A percentile compares a stretch with the other conserved stretches of the same genome.
These are phyloP conservation scores for Hemileccinum impolitum DNA, from an alignment of 768 basidiomycete genomes.

Conservation along the genomic window DNA sequence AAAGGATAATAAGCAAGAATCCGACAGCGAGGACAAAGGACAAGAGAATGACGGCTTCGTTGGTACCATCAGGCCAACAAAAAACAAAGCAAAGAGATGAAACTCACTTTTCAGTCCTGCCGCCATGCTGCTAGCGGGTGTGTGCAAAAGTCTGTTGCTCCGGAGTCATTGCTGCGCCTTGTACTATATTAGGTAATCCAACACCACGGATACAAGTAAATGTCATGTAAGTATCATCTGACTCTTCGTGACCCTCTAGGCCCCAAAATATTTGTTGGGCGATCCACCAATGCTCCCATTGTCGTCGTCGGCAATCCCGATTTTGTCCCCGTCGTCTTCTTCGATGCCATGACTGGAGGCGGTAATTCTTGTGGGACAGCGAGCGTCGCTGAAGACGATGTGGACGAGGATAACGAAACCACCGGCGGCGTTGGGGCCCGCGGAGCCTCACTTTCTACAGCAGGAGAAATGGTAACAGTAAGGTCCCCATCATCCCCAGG, in stretches of 20 bases:
- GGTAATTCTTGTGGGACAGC: conserved; percentile 14
- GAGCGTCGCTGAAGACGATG: conserved; percentile 36
- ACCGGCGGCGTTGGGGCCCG: conserved; percentile 21
- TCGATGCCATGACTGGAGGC: conserved; percentile 7
- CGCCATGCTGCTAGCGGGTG: conserved; percentile 40
- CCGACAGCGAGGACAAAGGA: conserved; percentile 97
- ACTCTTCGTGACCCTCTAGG: conserved; percentile 31
- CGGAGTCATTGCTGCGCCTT: conserved; percentile 9
- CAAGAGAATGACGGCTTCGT: conserved; percentile 86
- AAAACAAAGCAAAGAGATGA: not conserved
- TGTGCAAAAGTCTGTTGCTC: not conserved
- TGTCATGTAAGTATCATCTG: conserved; percentile 14
- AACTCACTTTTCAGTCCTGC: conserved; percentile 66
- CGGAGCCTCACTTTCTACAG: conserved; percentile 2
- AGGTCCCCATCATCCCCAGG: conserved; percentile 14
- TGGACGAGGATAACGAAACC: conserved; percentile 36
- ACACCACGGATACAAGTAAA: not conserved
- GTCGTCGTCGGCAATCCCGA: conserved; percentile 21
- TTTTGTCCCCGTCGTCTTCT: conserved; percentile 23
- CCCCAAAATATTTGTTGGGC: conserved; percentile 34
- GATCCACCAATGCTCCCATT: conserved; percentile 30
- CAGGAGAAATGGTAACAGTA: conserved; percentile 17
- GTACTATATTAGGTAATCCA: conserved; percentile 25
- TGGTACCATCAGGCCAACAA: conserved; percentile 1
- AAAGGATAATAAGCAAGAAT: conserved; percentile 96